A percentile compares a stretch with the other conserved stretches of the same genome.
phyloP scores from a whole-genome alignment of 139 green algal species.

The Chlamydomonas urium region DNA sequence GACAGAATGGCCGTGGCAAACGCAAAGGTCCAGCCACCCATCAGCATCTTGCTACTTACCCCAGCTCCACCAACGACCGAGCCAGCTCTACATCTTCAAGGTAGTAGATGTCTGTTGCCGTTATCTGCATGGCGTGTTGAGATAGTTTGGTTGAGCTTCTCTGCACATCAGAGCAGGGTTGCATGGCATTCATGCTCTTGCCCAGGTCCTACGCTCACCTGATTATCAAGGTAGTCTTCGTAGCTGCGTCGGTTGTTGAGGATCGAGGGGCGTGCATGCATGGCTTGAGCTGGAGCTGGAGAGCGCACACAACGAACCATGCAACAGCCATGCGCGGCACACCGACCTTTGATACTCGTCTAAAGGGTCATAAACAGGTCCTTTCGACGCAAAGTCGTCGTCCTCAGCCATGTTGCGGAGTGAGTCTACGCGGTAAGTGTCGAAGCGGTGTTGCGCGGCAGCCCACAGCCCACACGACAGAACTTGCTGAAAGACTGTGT shows the following conservation, averaged over 20 bases:
- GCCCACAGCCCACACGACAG: too few species aligned
- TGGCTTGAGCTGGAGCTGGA: not conserved
- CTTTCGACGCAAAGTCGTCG: conserved; percentile 40
- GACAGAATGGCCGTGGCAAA: not conserved
- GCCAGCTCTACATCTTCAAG: conserved; percentile 76
- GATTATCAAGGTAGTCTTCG: conserved; percentile 83
- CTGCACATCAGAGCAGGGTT: too few species aligned
- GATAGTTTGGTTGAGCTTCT: not conserved
- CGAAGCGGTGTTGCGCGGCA: too few species aligned
- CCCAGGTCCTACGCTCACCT: conserved; percentile 6
- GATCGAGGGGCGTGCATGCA: not conserved
- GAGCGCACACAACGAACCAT: not conserved
- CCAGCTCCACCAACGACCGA: conserved; percentile 74
- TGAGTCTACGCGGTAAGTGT: too few species aligned
- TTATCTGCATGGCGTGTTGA: conserved; percentile 54
- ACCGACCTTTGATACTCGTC: conserved; percentile 50
- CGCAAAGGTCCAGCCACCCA: not conserved
- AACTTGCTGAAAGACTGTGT: too few species aligned
- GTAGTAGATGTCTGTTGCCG: conserved; percentile 78
- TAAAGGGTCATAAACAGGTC: conserved; percentile 44
- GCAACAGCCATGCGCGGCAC: not conserved
- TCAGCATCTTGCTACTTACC: conserved; percentile 41
- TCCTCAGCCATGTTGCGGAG: conserved; percentile 20
- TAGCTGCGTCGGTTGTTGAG: conserved; percentile 57
- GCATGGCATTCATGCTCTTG: not conserved